Percentiles rank a stretch among this genome's conserved stretches.
phyloP scores from a whole-genome alignment of 176 grass and related monocot species.

The Eleusine coracana region DNA sequence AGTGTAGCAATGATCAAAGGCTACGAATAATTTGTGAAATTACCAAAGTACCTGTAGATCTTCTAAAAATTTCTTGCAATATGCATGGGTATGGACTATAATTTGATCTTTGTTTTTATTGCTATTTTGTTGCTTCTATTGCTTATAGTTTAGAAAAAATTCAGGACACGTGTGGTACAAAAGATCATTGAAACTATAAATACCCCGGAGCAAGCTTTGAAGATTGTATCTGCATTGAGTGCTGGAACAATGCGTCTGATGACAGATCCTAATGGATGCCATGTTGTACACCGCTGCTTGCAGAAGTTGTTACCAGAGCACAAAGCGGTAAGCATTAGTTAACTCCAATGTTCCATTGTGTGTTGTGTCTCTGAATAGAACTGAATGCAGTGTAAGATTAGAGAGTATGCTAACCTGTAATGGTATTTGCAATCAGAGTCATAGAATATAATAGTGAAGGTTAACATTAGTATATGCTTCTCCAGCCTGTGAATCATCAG shows the following conservation, averaged over 20 bases:
- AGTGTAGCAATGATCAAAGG: constrained; percentile 60
- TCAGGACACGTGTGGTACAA: constrained; percentile 79
- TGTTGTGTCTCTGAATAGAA: neutral
- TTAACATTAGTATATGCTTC: neutral
- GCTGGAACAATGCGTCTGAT: constrained; percentile 60
- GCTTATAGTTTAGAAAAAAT: constrained; percentile 34
- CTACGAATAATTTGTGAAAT: constrained; percentile 67
- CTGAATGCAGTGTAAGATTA: neutral
- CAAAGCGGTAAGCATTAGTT: constrained; percentile 50
- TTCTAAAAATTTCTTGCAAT: constrained; percentile 70
- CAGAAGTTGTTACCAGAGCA: constrained; percentile 60
- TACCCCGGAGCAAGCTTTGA: constrained; percentile 45
- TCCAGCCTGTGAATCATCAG: neutral
- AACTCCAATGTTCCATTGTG: constrained; percentile 30
- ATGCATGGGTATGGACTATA: constrained; percentile 76
- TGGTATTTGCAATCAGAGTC: neutral
- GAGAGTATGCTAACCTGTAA: neutral
- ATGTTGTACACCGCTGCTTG: constrained; percentile 68
- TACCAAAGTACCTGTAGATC: constrained; percentile 49
- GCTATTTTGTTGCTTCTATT: constrained; percentile 19
- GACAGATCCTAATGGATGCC: constrained; percentile 74
- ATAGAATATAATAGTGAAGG: neutral
- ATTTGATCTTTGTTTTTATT: constrained; percentile 24
- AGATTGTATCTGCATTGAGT: constrained; percentile 61
- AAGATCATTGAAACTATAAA: constrained; percentile 79